These are phyloP conservation scores for Passiflora organensis DNA, from an alignment of 345 rosid species.

Conservation along the genomic window DNA sequence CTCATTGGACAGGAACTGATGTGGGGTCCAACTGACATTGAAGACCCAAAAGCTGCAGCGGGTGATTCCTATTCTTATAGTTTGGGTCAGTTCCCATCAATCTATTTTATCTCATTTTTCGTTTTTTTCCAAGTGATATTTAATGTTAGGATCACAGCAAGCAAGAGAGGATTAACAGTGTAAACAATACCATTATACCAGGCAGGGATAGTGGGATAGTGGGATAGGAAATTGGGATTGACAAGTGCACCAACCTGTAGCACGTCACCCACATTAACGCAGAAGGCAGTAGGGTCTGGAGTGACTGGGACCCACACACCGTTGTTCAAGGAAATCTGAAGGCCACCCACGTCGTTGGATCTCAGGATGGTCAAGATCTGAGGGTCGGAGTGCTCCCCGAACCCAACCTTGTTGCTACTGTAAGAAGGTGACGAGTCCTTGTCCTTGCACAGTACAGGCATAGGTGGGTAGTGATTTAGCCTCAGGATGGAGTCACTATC, in stretches of 20 bases:
- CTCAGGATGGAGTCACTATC: conserved; percentile 69
- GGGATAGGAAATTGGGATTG: too few relatives aligned
- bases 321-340: conserved; percentile 55
- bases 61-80: too few relatives aligned
- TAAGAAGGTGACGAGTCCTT: conserved; percentile 27
- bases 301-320: conserved; percentile 75
- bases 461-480: conserved; percentile 73
- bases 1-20: conserved; percentile 10
- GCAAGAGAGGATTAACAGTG: too few relatives aligned
- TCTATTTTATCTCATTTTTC: not conserved
- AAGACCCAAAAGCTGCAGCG: not conserved
- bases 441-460: not conserved
- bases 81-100: conserved; percentile 9
- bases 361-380: conserved; percentile 83
- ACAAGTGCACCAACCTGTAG: conserved; percentile 47
- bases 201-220: too few relatives aligned
- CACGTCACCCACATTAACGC: conserved; percentile 78
- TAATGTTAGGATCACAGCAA: too few relatives aligned
- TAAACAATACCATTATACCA: too few relatives aligned
- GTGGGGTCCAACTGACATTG: not conserved
- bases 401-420: conserved; percentile 41
- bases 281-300: conserved; percentile 72
- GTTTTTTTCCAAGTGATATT: too few relatives aligned
- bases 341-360: conserved; percentile 93
- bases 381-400: conserved; percentile 98